A percentile compares a stretch with the other conserved stretches of the same genome.
Conservation (phyloP, 805 yeast genomes). For the Schwanniomyces pseudopolymorphus region DNA sequence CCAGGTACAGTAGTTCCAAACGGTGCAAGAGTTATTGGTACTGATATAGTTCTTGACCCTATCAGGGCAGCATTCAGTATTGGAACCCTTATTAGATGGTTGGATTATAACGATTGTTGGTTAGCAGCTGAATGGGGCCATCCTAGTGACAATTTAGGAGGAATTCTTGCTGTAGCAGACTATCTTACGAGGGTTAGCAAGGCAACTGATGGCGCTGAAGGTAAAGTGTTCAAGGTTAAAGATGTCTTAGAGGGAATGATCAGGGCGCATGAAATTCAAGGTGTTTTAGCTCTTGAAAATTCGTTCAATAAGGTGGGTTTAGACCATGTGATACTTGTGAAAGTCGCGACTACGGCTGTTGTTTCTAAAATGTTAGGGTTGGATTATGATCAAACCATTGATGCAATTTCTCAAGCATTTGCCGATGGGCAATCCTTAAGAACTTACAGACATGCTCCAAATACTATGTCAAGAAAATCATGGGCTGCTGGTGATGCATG, state of each 20-base stretch:
- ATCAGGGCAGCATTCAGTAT: slow-evolving; percentile 57
- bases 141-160: slow-evolving; percentile 62
- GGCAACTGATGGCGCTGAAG: slow-evolving; percentile 36
- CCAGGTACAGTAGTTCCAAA: slow-evolving; percentile 56
- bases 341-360: slow-evolving; percentile 61
- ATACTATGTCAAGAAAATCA: slow-evolving; percentile 61
- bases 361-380: slow-evolving; percentile 56
- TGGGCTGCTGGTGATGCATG: slow-evolving; percentile 72
- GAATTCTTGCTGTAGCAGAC: slow-evolving; percentile 59
- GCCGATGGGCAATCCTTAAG: slow-evolving; percentile 60
- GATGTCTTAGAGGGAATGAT: slow-evolving; percentile 59
- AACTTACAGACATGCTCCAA: slow-evolving; percentile 65
- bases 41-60: slow-evolving; percentile 51
- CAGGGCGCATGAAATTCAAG: slow-evolving; percentile 65
- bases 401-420: slow-evolving; percentile 59
- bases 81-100: slow-evolving; percentile 59
- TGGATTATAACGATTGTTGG: slow-evolving; percentile 66
- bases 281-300: slow-evolving; percentile 57
- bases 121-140: slow-evolving; percentile 72
- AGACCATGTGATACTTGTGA: slow-evolving; percentile 59
- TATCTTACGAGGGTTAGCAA: slow-evolving; percentile 47
- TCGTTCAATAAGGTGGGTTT: slow-evolving; percentile 59
- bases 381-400: slow-evolving; percentile 49
- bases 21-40: slow-evolving; percentile 57
- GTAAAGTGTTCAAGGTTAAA: slow-evolving; percentile 43